Evolutionary conservation across 1,284 basidiomycete species (phyloP).

Genomic region (Apiotrichum mycotoxinovorans): DNA sequence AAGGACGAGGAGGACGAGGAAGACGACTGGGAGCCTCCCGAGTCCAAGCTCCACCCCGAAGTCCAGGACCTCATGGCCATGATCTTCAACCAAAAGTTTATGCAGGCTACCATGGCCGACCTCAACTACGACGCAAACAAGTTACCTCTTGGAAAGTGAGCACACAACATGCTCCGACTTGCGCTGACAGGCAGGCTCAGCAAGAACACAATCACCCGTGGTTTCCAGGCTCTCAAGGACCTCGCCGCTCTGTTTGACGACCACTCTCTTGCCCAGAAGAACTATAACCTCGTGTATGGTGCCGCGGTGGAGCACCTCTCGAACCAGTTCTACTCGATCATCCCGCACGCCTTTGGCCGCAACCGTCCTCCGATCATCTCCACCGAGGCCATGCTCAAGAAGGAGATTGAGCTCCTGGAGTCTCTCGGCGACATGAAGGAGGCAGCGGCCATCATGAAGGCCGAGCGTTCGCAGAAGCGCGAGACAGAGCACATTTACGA

Average conservation of each 20-base stretch:
- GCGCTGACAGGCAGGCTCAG: constrained; percentile 19
- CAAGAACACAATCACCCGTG: constrained; percentile 30
- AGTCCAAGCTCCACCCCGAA: constrained; percentile 13
- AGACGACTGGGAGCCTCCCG: constrained; percentile 10
- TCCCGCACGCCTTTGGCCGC: constrained; percentile 62
- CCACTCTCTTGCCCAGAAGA: constrained; percentile 50
- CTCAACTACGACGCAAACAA: constrained; percentile 71
- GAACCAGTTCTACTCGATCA: constrained; percentile 54
- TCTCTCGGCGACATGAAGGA: constrained; percentile 59
- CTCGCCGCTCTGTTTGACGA: constrained; percentile 56
- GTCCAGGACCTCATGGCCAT: constrained; percentile 56
- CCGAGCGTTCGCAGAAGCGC: constrained; percentile 47
- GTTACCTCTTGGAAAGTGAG: constrained; percentile 56
- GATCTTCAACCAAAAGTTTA: constrained; percentile 54
- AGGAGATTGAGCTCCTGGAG: constrained; percentile 63
- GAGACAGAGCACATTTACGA: constrained; percentile 61
- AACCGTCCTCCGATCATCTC: constrained; percentile 55
- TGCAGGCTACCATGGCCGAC: constrained; percentile 59
- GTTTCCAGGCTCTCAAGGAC: constrained; percentile 49
- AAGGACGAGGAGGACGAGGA: constrained; percentile 7
- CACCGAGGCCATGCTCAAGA: constrained; percentile 52
- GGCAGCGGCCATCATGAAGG: constrained; percentile 60
- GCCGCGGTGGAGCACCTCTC: constrained; percentile 54
- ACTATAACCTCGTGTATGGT: constrained; percentile 22
- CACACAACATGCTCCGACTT: rapidly evolving